Percentiles rank a stretch among this genome's conserved stretches.
phyloP scores from a whole-genome alignment of 768 basidiomycete genomes.

The Calocera cornea region DNA sequence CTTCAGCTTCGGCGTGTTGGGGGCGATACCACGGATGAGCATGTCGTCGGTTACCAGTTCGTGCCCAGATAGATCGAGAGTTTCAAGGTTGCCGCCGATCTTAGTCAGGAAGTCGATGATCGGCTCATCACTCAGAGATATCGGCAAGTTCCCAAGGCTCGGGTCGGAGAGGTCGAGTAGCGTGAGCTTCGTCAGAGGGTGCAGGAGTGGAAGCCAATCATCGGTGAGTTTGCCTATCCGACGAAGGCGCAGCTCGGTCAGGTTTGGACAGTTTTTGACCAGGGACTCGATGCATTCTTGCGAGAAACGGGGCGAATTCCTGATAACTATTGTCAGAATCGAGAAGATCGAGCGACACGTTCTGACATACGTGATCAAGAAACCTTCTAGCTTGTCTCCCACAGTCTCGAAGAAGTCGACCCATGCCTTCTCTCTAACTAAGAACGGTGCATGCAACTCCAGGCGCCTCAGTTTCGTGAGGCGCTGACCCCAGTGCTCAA shows the following conservation, averaged over 20 bases:
- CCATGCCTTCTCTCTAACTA: slow-evolving; percentile 66
- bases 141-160: slow-evolving; percentile 15
- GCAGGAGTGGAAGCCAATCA: slow-evolving; percentile 43
- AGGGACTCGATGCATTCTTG: slow-evolving; percentile 48
- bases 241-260: slow-evolving; percentile 63
- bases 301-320: slow-evolving; percentile 76
- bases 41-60: slow-evolving; percentile 44
- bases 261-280: slow-evolving; percentile 36
- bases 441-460: slow-evolving; percentile 77
- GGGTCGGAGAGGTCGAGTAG: slow-evolving; percentile 61
- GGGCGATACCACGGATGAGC: slow-evolving; percentile 45
- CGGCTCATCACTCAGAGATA: slow-evolving; percentile 41
- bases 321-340: not conserved
- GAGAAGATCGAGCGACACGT: not conserved
- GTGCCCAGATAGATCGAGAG: slow-evolving; percentile 63
- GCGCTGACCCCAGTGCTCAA: slow-evolving; percentile 44
- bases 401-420: slow-evolving; percentile 53
- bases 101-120: slow-evolving; percentile 41
- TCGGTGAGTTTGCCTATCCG: slow-evolving; percentile 64
- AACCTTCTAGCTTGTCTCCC: slow-evolving; percentile 44
- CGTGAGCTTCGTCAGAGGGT: slow-evolving; percentile 34
- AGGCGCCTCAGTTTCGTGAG: slow-evolving; percentile 56
- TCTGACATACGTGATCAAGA: slow-evolving; percentile 44
- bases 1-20: slow-evolving; percentile 35
- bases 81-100: slow-evolving; percentile 42